Base-by-base conservation (phyloP, 2,329 filamentous ascomycete species). In the Westerdykella ornata region DNA sequence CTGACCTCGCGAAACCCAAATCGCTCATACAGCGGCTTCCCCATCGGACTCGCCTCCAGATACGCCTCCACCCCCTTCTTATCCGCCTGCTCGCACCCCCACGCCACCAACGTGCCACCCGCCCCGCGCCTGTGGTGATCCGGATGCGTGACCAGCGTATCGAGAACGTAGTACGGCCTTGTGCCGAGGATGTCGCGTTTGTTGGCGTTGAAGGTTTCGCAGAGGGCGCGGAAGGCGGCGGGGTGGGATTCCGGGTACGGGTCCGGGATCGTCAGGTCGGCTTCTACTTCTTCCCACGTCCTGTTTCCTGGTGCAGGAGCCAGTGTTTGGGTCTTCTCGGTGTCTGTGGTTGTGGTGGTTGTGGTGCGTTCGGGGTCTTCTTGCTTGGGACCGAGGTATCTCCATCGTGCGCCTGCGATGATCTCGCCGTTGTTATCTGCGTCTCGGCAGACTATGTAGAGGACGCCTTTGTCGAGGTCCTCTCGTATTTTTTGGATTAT, bases 21-120 rank as follows among this genome's bases (percentile, higher is more conserved):
- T 19, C 53, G 47, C 37, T 52, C 51, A 51, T 67, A 67, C 45
- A 67, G 45, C 3, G 57, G 57, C 37, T 46, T 51, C 2, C 60
- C 63, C 53, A 64, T 60, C 3, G 45, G 47, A 39, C 53, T 62
- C 12, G 62, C 57, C 41, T 65, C 61, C 14, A 67, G 35, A 50
- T 60, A 67, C 0, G 48, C 46, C 26, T 62, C 56, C 8, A 64
- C 49, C 2, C 56, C 57, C 7, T 37, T 47, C 39, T 59, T 51
- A 38, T 67, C 62, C 14, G 62, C 63, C 30, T 46, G 54, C 16
- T 56, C 55, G 9, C 52, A 48, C 0, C 63, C 63, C 60, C 60
- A 64, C 6, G 48, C 29, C 13, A 65, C 45, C 12, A 67, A 39
- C 58, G 60, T 47, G 7, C 49, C 51, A 0, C 62, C 63, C 3